These are phyloP conservation scores for Wallacemonas sp. DNA, from an alignment of 208 protist genomes.

Conservation along the genomic window DNA sequence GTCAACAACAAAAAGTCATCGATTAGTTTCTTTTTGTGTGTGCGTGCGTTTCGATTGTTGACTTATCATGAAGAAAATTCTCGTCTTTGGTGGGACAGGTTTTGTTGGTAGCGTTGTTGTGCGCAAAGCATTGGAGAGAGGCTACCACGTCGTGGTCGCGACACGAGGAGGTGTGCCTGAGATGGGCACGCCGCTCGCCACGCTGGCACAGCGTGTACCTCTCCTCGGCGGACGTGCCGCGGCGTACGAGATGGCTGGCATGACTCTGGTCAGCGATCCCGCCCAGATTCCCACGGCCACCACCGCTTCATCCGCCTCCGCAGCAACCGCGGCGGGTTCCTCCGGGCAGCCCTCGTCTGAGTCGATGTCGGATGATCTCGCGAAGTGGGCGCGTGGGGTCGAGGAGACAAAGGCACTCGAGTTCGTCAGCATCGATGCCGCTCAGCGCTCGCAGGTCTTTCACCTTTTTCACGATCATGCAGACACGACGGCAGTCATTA, in stretches of 20 bases:
- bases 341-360: too few relatives aligned
- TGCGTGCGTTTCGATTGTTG: too few relatives aligned
- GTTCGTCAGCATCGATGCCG: constrained; percentile 78
- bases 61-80: constrained; percentile 58
- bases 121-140: constrained; percentile 54
- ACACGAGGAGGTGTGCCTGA: constrained; percentile 54
- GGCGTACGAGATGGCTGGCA: constrained; percentile 15
- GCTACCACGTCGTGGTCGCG: constrained; percentile 69
- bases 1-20: too few relatives aligned
- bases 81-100: constrained; percentile 85
- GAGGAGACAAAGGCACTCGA: constrained; percentile 36
- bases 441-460: constrained; percentile 61
- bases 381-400: constrained; percentile 18
- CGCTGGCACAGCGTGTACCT: constrained; percentile 33
- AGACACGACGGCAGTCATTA: constrained; percentile 72
- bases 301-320: neutral
- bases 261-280: too few relatives aligned
- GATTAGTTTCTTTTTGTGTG: constrained; percentile 13
- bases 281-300: too few relatives aligned
- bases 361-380: constrained; percentile 27
- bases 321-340: neutral
- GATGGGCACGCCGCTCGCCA: constrained; percentile 37
- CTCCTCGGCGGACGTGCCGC: constrained; percentile 41
- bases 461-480: constrained; percentile 75
- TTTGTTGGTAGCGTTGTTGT: constrained; percentile 73